Evolutionary conservation across 768 basidiomycete species (phyloP).

Genomic region (Mycena vulgaris): DNA sequence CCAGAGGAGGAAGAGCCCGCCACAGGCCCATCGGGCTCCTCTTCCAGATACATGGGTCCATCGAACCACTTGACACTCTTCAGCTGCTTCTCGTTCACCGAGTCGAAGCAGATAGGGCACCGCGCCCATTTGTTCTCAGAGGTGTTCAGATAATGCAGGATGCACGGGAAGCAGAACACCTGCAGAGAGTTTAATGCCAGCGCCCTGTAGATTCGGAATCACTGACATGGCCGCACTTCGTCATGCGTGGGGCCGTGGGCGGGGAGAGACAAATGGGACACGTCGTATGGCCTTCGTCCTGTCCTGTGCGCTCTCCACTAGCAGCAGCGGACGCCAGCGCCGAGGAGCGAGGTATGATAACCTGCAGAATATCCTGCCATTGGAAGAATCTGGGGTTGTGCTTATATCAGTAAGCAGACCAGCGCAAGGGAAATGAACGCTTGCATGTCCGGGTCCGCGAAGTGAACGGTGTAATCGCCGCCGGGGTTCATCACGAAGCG

Average conservation of each 20-base stretch:
- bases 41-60: constrained; percentile 54
- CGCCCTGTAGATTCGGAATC: constrained; percentile 30
- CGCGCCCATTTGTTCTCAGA: constrained; percentile 93
- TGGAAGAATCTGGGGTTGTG: constrained; percentile 82
- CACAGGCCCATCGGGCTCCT: constrained; percentile 49
- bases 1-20: constrained; percentile 59
- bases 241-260: constrained; percentile 92
- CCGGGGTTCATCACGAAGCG: constrained; percentile 95
- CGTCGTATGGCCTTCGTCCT: constrained; percentile 75
- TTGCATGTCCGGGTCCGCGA: constrained; percentile 97
- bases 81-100: constrained; percentile 89
- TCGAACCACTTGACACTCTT: constrained; percentile 95
- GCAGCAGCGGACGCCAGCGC: constrained; percentile 77
- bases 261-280: constrained; percentile 98
- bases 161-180: constrained; percentile 97
- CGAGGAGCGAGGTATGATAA: constrained; percentile 90
- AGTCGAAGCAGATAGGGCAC: constrained; percentile 97
- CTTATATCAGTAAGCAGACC: constrained; percentile 21
- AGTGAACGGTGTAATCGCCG: constrained; percentile 94
- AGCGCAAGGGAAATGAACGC: constrained; percentile 50
- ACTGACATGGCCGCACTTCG: constrained; percentile 97
- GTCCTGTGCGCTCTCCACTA: constrained; percentile 55
- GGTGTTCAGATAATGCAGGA: constrained; percentile 89
- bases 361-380: constrained; percentile 96
- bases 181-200: constrained; percentile 48